Evolutionary conservation across 225 moss, liverwort and hornwort genomes (phyloP).

Genomic region (Anthoceros angustus): DNA sequence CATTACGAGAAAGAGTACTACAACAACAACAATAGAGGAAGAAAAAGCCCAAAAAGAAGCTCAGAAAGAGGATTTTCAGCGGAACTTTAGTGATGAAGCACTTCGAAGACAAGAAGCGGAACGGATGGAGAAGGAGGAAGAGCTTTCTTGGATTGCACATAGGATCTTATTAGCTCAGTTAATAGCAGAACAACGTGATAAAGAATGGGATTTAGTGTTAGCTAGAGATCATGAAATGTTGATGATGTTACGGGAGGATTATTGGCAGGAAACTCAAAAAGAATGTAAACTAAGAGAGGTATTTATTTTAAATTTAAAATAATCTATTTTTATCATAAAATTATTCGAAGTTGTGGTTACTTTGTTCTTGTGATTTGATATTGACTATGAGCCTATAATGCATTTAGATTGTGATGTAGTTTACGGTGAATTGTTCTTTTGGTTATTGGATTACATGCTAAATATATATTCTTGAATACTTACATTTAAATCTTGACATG

Average conservation of each 20-base stretch:
- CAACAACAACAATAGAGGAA: background rate
- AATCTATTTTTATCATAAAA: too few species aligned
- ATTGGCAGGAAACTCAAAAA: background rate
- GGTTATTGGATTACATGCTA: background rate
- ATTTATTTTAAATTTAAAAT: too few species aligned
- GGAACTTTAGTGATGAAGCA: background rate
- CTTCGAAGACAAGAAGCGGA: background rate
- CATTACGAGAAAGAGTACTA: background rate
- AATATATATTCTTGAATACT: background rate
- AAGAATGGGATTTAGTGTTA: slow-evolving; percentile 1
- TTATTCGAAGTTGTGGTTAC: too few species aligned
- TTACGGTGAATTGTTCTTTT: too few species aligned
- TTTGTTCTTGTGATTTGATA: too few species aligned
- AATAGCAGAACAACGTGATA: background rate
- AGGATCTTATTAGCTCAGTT: background rate
- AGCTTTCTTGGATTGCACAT: background rate
- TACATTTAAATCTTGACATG: background rate
- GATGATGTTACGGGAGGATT: background rate
- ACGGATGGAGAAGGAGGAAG: background rate
- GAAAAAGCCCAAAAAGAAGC: background rate
- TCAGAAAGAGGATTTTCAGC: background rate
- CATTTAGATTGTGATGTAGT: too few species aligned
- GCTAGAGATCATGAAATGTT: background rate
- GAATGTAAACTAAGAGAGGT: background rate
- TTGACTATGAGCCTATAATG: too few species aligned